These are phyloP conservation scores for Pulveroboletus sp. DNA, from an alignment of 1,284 basidiomycete genomes.

Conservation along the genomic window DNA sequence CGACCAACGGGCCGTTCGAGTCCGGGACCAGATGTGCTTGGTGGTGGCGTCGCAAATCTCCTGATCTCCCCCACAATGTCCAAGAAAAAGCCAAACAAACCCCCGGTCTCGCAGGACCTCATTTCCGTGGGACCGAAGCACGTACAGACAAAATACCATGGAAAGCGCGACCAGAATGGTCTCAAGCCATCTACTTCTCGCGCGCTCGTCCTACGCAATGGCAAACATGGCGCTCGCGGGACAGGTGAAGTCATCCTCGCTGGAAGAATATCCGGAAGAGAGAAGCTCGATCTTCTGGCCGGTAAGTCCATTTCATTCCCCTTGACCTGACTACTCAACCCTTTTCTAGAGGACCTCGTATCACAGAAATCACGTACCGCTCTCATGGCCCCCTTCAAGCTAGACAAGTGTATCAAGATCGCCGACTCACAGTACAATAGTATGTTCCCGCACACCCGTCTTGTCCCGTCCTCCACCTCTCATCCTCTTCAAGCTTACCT, in stretches of 20 bases:
- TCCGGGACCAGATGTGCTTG: no score
- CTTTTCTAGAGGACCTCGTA: slow-evolving; percentile 62
- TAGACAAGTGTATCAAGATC: slow-evolving; percentile 63
- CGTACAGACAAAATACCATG: slow-evolving; percentile 43
- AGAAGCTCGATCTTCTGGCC: slow-evolving; percentile 75
- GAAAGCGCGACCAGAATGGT: slow-evolving; percentile 49
- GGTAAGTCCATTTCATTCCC: slow-evolving; percentile 43
- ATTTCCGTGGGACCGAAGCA: slow-evolving; percentile 55
- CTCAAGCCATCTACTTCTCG: slow-evolving; percentile 63
- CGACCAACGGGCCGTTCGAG: no score
- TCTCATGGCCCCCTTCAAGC: slow-evolving; percentile 59
- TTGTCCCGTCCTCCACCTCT: slow-evolving; percentile 1
- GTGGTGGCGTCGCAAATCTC: not conserved
- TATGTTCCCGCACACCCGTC: slow-evolving; percentile 34
- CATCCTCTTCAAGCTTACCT: slow-evolving; percentile 49
- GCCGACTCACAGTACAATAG: slow-evolving; percentile 71
- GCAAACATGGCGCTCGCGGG: slow-evolving; percentile 68
- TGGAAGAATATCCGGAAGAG: slow-evolving; percentile 65
- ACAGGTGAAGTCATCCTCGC: slow-evolving; percentile 62
- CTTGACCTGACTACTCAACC: slow-evolving; percentile 1
- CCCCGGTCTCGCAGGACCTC: slow-evolving; percentile 41
- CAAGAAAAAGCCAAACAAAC: slow-evolving; percentile 32
- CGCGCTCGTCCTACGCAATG: slow-evolving; percentile 72
- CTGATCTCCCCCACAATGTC: slow-evolving; percentile 25
- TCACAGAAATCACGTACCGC: slow-evolving; percentile 52